Percentiles rank a stretch among this genome's conserved stretches.
phyloP scores from a whole-genome alignment of 2,329 filamentous ascomycete species.

The Alternaria sp. region DNA sequence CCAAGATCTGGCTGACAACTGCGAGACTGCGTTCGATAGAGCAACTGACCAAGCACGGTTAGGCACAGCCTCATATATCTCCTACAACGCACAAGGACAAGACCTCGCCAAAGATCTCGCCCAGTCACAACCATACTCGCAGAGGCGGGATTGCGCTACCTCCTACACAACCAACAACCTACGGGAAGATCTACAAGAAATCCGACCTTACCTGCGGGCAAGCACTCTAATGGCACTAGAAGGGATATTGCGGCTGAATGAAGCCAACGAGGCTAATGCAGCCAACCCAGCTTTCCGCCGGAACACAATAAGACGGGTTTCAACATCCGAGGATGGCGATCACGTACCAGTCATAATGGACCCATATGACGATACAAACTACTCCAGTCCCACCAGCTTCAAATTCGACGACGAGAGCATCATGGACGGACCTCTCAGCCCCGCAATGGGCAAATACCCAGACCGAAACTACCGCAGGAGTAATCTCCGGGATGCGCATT shows the following conservation, averaged over 20 bases:
- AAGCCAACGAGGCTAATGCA: neutral
- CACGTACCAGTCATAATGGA: constrained; percentile 15
- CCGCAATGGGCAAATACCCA: constrained; percentile 11
- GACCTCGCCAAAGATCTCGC: constrained; percentile 10
- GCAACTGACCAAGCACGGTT: constrained; percentile 12
- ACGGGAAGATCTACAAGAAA: constrained; percentile 11
- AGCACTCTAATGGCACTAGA: constrained; percentile 10
- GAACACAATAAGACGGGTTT: neutral
- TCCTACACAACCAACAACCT: constrained; percentile 9
- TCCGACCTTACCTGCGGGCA: constrained; percentile 9
- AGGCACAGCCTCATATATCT: constrained; percentile 10
- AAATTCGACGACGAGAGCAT: constrained; percentile 4
- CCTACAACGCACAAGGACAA: neutral
- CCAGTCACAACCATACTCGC: neutral
- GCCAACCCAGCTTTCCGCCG: neutral
- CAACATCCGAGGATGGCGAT: constrained; percentile 5
- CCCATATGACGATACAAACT: constrained; percentile 14
- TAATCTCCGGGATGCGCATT: constrained; percentile 13
- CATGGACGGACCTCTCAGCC: constrained; percentile 18
- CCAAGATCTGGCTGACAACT: constrained; percentile 23
- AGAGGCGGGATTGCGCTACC: constrained; percentile 4
- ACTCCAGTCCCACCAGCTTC: constrained; percentile 10
- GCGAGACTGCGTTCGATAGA: constrained; percentile 18
- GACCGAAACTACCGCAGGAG: constrained; percentile 13
- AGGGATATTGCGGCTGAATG: constrained; percentile 10